Conservation (phyloP, 1,284 basidiomycete genomes). For the Cerrena zonata region DNA sequence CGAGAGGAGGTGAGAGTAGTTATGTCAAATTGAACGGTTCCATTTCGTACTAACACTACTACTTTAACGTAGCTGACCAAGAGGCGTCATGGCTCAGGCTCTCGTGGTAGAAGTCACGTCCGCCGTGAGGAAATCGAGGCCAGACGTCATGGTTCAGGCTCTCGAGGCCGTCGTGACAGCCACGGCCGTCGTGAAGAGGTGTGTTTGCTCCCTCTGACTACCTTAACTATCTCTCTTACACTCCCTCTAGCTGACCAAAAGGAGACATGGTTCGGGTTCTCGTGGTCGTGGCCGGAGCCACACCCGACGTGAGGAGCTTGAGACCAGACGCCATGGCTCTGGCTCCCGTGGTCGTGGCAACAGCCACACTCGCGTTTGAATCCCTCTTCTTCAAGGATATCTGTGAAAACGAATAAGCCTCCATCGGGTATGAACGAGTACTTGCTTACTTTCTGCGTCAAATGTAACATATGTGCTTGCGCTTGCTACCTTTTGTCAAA, state of each 20-base stretch:
- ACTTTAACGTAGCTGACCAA: constrained; percentile 11
- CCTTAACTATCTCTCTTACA: background rate
- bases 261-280: constrained; percentile 17
- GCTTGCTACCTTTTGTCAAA: too few relatives aligned
- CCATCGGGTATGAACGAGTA: too few relatives aligned
- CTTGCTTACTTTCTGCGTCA: too few relatives aligned
- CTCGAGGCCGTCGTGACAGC: constrained; percentile 13
- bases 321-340: constrained; percentile 16
- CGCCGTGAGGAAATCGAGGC: constrained; percentile 11
- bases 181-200: constrained; percentile 7
- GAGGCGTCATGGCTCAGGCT: constrained; percentile 20
- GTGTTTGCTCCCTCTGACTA: background rate
- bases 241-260: constrained; percentile 7
- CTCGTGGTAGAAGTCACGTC: constrained; percentile 9
- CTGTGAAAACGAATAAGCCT: too few relatives aligned
- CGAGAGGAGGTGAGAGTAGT: constrained; percentile 3
- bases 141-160: constrained; percentile 14
- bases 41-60: background rate
- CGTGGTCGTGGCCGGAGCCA: constrained; percentile 2
- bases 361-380: constrained; percentile 4
- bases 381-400: too few relatives aligned
- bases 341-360: constrained; percentile 9
- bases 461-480: too few relatives aligned
- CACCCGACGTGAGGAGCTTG: constrained; percentile 9
- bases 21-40: background rate